phyloP scores from a whole-genome alignment of 2,329 filamentous ascomycete species.

The Kalmusia sp. region DNA sequence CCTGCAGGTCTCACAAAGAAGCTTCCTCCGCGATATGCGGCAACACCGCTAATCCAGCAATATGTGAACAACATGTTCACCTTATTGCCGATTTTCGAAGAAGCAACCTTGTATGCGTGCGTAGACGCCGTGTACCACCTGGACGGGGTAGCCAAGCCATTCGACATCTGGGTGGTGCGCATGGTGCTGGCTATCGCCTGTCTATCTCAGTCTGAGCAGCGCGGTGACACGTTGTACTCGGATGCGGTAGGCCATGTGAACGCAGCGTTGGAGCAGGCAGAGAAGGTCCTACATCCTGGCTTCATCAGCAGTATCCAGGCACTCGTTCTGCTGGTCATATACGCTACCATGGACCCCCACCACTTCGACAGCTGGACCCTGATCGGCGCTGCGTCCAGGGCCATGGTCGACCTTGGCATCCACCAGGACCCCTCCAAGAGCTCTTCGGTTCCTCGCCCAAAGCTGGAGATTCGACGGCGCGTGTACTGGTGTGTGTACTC shows the following conservation, averaged over 20 bases:
- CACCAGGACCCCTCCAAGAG: conserved; percentile 87
- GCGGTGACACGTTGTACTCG: conserved; percentile 68
- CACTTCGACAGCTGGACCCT: conserved; percentile 96
- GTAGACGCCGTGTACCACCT: conserved; percentile 83
- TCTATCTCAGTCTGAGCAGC: conserved; percentile 72
- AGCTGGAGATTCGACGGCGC: conserved; percentile 78
- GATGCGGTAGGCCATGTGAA: conserved; percentile 67
- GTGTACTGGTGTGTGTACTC: conserved; percentile 93
- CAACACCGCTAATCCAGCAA: conserved; percentile 75
- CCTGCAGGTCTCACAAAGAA: conserved; percentile 65
- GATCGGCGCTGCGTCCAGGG: conserved; percentile 86
- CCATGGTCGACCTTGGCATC: conserved; percentile 86
- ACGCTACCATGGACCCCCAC: conserved; percentile 85
- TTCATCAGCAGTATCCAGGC: conserved; percentile 87
- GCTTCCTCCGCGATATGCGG: conserved; percentile 74
- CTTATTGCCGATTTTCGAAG: conserved; percentile 82
- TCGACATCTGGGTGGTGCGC: conserved; percentile 85
- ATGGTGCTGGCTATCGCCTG: conserved; percentile 89
- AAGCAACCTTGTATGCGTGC: conserved; percentile 77
- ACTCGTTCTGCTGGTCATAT: conserved; percentile 83
- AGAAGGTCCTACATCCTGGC: conserved; percentile 84
- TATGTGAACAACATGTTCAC: conserved; percentile 85
- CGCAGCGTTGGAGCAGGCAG: conserved; percentile 76
- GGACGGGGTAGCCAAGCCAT: conserved; percentile 66
- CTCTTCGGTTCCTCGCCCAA: conserved; percentile 69